These are phyloP conservation scores for Lactifluus subvellereus DNA, from an alignment of 768 basidiomycete genomes.

Conservation along the genomic window DNA sequence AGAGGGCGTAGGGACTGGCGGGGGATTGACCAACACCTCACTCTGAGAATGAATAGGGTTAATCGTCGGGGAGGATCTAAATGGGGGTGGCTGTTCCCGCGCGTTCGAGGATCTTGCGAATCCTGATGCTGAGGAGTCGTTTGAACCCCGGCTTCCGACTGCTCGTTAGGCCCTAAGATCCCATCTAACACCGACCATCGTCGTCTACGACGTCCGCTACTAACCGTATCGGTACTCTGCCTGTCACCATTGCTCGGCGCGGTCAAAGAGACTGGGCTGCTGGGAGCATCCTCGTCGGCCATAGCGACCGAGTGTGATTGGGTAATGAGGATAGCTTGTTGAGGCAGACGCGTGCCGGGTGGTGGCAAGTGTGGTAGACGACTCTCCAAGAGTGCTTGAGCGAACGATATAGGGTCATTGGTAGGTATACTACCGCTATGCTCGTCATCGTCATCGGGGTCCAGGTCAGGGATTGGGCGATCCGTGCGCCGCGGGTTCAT, in stretches of 20 bases:
- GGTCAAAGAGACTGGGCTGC: constrained; percentile 41
- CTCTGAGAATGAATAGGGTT: not conserved
- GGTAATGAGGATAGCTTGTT: constrained; percentile 62
- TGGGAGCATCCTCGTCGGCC: constrained; percentile 40
- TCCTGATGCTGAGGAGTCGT: not conserved
- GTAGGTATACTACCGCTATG: constrained; percentile 25
- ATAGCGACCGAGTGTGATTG: constrained; percentile 36
- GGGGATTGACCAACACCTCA: constrained; percentile 1
- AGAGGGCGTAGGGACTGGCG: constrained; percentile 33
- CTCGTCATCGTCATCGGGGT: constrained; percentile 28
- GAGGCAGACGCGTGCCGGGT: constrained; percentile 54
- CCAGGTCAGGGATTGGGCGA: constrained; percentile 32
- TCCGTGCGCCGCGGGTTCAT: constrained; percentile 14
- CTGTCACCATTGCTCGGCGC: constrained; percentile 33
- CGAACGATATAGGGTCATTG: constrained; percentile 63
- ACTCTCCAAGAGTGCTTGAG: constrained; percentile 71
- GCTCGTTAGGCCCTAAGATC: constrained; percentile 33
- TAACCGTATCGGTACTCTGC: constrained; percentile 24
- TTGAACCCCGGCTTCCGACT: constrained; percentile 8
- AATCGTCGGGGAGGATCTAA: not conserved
- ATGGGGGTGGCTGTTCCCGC: not conserved
- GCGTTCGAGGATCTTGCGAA: constrained; percentile 6
- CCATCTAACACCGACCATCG: constrained; percentile 70
- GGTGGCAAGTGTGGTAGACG: constrained; percentile 72
- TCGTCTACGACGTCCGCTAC: constrained; percentile 44